Percentiles rank a stretch among this genome's conserved stretches.
phyloP scores from a whole-genome alignment of 2,329 filamentous ascomycete species.

The Colletotrichum zoysiae region DNA sequence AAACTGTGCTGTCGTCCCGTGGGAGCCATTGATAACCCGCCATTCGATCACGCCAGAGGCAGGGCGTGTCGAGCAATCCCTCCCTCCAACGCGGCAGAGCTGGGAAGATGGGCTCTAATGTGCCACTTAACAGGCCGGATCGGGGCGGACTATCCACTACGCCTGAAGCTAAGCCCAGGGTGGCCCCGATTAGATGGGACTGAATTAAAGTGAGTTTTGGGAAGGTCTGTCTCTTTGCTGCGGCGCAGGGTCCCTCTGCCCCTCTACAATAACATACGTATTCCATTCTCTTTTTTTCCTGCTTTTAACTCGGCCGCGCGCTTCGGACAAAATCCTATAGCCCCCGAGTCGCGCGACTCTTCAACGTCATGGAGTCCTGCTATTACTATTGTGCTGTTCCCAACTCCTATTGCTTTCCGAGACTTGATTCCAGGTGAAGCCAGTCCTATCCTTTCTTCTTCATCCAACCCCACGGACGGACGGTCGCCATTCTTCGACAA shows the following conservation, averaged over 20 bases:
- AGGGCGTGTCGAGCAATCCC: conserved; percentile 38
- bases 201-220: conserved; percentile 39
- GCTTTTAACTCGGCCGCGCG: conserved; percentile 35
- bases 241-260: conserved; percentile 40
- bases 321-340: conserved; percentile 29
- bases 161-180: conserved; percentile 40
- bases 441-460: not conserved
- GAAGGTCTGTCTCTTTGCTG: conserved; percentile 26
- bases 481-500: not conserved
- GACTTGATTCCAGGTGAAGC: conserved; percentile 31
- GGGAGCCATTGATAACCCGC: conserved; percentile 30
- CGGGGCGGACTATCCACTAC: conserved; percentile 33
- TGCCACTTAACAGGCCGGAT: conserved; percentile 36
- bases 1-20: conserved; percentile 22
- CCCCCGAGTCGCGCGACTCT: conserved; percentile 17
- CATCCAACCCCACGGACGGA: conserved; percentile 10
- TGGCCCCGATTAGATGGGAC: conserved; percentile 37
- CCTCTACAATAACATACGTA: conserved; percentile 41
- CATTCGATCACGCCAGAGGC: conserved; percentile 43
- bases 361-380: conserved; percentile 39
- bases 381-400: conserved; percentile 8
- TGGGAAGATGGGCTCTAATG: conserved; percentile 23
- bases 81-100: conserved; percentile 34
- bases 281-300: conserved; percentile 30
- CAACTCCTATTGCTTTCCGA: conserved; percentile 19